Percentiles rank a stretch among this genome's conserved stretches.
phyloP scores from a whole-genome alignment of 2,329 filamentous ascomycete genomes.

The Sclerotinia spermophila region DNA sequence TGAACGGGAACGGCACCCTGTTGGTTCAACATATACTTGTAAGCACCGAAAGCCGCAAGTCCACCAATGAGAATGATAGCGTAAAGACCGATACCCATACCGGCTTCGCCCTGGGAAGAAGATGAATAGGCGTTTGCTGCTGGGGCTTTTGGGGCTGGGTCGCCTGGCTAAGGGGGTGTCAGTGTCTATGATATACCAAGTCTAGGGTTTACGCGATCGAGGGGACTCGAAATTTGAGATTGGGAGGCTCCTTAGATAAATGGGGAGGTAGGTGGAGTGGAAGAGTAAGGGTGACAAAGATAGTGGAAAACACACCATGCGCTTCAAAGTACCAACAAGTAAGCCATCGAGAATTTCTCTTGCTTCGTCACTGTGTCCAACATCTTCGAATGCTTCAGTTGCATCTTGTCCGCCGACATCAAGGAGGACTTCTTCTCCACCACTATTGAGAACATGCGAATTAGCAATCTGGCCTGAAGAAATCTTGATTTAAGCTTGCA shows the following conservation, averaged over 20 bases:
- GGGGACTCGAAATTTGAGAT: neutral
- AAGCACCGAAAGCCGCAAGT: conserved; percentile 71
- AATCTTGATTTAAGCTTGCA: neutral
- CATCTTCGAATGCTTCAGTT: conserved; percentile 98
- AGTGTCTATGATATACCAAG: neutral
- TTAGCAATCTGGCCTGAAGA: neutral
- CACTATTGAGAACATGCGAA: conserved; percentile 51
- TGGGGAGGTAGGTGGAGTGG: neutral
- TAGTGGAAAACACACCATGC: conserved; percentile 56
- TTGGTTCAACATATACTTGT: conserved; percentile 70
- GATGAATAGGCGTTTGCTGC: conserved; percentile 48
- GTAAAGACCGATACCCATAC: conserved; percentile 76
- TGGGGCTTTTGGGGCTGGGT: conserved; percentile 58
- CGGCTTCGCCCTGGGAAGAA: conserved; percentile 43
- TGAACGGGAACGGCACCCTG: conserved; percentile 20
- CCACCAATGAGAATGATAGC: conserved; percentile 75
- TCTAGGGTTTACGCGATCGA: neutral
- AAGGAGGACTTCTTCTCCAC: conserved; percentile 96
- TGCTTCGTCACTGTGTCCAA: conserved; percentile 97
- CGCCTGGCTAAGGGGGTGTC: conserved; percentile 56
- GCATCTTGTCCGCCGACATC: conserved; percentile 95
- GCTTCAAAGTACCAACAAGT: conserved; percentile 73
- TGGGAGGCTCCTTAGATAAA: neutral
- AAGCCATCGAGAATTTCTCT: conserved; percentile 84
- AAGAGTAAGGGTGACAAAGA: conserved; percentile 16